A percentile compares a stretch with the other conserved stretches of the same genome.
Conservation (phyloP, 2,329 filamentous ascomycete genomes). For the Colletotrichum navitas region DNA sequence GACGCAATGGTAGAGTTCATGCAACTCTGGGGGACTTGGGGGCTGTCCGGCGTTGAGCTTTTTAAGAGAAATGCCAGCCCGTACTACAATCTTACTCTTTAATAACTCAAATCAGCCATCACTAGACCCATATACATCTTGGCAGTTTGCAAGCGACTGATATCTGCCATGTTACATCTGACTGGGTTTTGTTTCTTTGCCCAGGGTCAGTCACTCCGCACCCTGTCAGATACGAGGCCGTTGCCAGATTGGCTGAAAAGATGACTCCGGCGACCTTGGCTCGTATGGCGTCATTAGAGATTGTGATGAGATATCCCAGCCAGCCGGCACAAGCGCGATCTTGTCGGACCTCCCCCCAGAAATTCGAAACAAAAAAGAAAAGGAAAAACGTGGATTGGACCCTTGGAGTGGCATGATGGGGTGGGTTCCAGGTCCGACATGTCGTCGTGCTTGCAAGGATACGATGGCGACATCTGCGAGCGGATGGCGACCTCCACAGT, state of each 20-base stretch:
- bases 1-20: conserved; percentile 23
- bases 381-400: conserved; percentile 19
- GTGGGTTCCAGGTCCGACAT: conserved; percentile 21
- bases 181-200: neutral
- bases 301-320: conserved; percentile 7
- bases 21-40: conserved; percentile 18
- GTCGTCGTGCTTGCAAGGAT: conserved; percentile 38
- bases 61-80: neutral
- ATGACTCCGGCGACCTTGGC: conserved; percentile 7
- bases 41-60: conserved; percentile 2
- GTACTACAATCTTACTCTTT: neutral
- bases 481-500: conserved; percentile 14
- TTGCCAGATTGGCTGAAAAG: conserved; percentile 15
- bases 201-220: neutral
- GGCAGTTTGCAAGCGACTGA: conserved; percentile 12
- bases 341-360: neutral
- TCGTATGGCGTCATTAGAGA: conserved; percentile 31
- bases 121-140: neutral
- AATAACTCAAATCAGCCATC: no score
- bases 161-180: conserved; percentile 15
- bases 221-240: conserved; percentile 1
- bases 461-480: conserved; percentile 35
- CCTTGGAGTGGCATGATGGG: neutral
- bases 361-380: neutral
- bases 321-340: conserved; percentile 1